Evolutionary conservation across 106 monocot genomes (phyloP), one percentile per base, ranked within the genome.

Genomic region (Dactylorhiza incarnata): DNA sequence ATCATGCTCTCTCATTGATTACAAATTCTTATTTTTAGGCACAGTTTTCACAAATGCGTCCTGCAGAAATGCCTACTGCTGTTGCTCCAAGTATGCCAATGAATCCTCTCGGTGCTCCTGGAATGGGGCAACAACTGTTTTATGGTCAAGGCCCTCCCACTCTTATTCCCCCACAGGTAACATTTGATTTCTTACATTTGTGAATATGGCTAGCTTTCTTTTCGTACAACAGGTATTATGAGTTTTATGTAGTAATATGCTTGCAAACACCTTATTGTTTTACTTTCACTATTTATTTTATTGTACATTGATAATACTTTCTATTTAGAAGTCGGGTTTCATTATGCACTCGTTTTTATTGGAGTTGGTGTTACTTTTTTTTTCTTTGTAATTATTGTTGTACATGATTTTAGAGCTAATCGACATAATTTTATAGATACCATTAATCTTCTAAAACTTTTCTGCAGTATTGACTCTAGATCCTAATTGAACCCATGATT

Each of bases 71-170:
- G 79, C 79, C 80, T 71, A 78, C 90, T 56, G 50, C 91, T 75
- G 76, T 83, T 71, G 92, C 75, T 80, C 92, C 92, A 75, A 88
- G 92, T 16, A 74, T 95, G 84, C 90, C 92, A 52, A 82, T 95
- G 84, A 92, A 82, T 80, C 85, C 95, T n/a, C 88, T 90, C 26
- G 92, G 95, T 78, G 86, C 81, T 66, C 92, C 88, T 68, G 89
- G 85, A 50, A 37, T 95, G 75, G 89, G 85, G 12, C 92, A 92
- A 46, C 95, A 90, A 26, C 71, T 95, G 22, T 95, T 95, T 67
- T 95, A 92, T 85, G 95, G 92, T 44, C 95, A 95, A 80, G 84
- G 80, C 11, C 95, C 92, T 68, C 89, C 95, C 61, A 65, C 88
- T 20, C 77, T 95, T 63, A 87, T 95, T 45, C 83, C 91, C 73